Evolutionary conservation across 164 flowering plant genomes (phyloP).

Genomic region (Magnolia officinalis): DNA sequence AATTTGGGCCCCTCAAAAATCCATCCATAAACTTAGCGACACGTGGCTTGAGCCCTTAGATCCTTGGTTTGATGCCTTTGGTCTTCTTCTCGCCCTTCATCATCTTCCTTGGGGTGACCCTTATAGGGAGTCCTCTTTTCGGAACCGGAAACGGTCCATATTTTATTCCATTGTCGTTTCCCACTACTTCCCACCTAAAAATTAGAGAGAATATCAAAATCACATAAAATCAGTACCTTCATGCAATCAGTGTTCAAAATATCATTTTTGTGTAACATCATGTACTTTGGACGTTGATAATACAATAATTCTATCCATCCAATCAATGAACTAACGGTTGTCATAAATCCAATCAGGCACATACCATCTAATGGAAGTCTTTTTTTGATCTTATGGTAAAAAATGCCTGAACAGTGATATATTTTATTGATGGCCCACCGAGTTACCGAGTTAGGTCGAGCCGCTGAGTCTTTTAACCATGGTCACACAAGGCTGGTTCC

Average conservation of each 20-base stretch:
- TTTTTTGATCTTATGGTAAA: no score
- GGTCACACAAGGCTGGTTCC: no score
- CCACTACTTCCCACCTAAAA: conserved; percentile 67
- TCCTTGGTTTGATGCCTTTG: not conserved
- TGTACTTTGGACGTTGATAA: not conserved
- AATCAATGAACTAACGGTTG: not conserved
- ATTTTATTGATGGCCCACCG: no score
- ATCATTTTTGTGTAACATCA: not conserved
- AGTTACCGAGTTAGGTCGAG: no score
- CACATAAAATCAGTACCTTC: not conserved
- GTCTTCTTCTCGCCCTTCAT: conserved; percentile 1
- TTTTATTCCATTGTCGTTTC: conserved; percentile 59
- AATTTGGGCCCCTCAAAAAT: no score
- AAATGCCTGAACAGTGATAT: no score
- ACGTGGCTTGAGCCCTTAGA: no score
- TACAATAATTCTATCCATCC: no score
- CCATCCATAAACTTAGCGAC: no score
- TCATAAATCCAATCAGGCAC: not conserved
- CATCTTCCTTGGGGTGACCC: conserved; percentile 26
- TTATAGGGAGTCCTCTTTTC: conserved; percentile 60
- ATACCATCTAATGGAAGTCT: no score
- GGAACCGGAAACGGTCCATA: conserved; percentile 89
- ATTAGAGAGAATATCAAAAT: not conserved
- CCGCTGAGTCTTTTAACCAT: no score
- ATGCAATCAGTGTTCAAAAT: not conserved